Conservation (phyloP, 371 early-diverging fungal genomes). For the Syncephalastrum contaminatum region DNA sequence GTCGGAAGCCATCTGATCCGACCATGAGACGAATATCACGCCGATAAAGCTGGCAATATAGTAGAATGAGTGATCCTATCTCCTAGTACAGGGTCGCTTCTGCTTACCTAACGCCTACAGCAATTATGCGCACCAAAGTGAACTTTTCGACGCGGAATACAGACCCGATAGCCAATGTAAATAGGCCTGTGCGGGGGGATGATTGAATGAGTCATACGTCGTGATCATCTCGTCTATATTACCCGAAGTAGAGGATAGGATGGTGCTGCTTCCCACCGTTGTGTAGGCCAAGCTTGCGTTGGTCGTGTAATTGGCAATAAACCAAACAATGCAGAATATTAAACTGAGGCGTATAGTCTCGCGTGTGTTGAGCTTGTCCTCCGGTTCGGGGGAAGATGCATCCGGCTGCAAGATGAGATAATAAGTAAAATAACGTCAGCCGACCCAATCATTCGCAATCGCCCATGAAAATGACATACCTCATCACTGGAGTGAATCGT, state of each 20-base stretch:
- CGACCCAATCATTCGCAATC: background rate
- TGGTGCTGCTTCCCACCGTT: slow-evolving; percentile 80
- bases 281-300: slow-evolving; percentile 81
- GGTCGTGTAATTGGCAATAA: slow-evolving; percentile 72
- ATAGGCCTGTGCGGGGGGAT: slow-evolving; percentile 44
- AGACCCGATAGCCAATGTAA: slow-evolving; percentile 74
- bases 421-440: background rate
- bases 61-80: background rate
- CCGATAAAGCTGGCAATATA: slow-evolving; percentile 48
- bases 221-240: slow-evolving; percentile 1
- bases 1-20: slow-evolving; percentile 24
- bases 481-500: background rate
- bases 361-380: slow-evolving; percentile 31
- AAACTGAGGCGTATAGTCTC: slow-evolving; percentile 69
- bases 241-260: slow-evolving; percentile 75
- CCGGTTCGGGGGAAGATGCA: too few species aligned
- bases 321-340: slow-evolving; percentile 82
- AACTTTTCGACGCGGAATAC: slow-evolving; percentile 64
- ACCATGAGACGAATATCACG: slow-evolving; percentile 56
- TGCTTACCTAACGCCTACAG: slow-evolving; percentile 56
- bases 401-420: too few species aligned
- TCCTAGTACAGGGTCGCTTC: background rate
- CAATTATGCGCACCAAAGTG: slow-evolving; percentile 49
- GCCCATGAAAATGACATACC: background rate
- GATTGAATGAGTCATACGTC: background rate